Evolutionary conservation across 2,329 filamentous ascomycete genomes (phyloP).

Genomic region (Chaetomium globosum): DNA sequence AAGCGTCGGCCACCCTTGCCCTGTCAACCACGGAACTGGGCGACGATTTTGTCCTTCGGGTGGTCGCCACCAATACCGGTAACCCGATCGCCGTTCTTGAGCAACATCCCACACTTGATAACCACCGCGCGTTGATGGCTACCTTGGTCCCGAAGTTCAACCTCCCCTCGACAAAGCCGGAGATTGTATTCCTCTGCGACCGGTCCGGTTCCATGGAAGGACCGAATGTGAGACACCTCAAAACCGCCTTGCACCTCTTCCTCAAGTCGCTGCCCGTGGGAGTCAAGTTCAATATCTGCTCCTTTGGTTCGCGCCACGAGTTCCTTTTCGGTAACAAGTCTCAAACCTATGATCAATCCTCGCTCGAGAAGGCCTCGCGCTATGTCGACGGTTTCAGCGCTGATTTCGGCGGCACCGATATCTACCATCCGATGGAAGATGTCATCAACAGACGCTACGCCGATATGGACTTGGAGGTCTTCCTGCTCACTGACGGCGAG

Average conservation of each 20-base stretch:
- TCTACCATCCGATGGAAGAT: constrained; percentile 50
- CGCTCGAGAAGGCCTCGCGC: constrained; percentile 46
- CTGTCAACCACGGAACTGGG: constrained; percentile 57
- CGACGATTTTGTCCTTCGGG: constrained; percentile 68
- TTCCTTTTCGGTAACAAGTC: constrained; percentile 54
- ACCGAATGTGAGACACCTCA: constrained; percentile 52
- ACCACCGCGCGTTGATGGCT: constrained; percentile 68
- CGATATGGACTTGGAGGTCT: constrained; percentile 56
- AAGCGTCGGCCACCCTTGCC: constrained; percentile 64
- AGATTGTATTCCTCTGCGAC: constrained; percentile 74
- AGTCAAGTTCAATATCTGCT: constrained; percentile 70
- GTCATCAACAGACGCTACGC: constrained; percentile 48
- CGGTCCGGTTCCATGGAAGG: constrained; percentile 67
- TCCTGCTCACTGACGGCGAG: constrained; percentile 61
- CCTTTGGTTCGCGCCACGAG: constrained; percentile 56
- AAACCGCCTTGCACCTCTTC: constrained; percentile 62
- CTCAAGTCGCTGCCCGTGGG: constrained; percentile 66
- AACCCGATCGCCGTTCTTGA: constrained; percentile 68
- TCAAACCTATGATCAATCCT: constrained; percentile 49
- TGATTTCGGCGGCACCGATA: constrained; percentile 58
- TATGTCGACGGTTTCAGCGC: constrained; percentile 49
- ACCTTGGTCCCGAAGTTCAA: constrained; percentile 71
- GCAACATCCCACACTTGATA: constrained; percentile 61
- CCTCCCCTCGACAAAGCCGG: constrained; percentile 57
- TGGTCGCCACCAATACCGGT: constrained; percentile 62